Conservation (phyloP, 495 filamentous ascomycete genomes). For the Tuber magnatum region DNA sequence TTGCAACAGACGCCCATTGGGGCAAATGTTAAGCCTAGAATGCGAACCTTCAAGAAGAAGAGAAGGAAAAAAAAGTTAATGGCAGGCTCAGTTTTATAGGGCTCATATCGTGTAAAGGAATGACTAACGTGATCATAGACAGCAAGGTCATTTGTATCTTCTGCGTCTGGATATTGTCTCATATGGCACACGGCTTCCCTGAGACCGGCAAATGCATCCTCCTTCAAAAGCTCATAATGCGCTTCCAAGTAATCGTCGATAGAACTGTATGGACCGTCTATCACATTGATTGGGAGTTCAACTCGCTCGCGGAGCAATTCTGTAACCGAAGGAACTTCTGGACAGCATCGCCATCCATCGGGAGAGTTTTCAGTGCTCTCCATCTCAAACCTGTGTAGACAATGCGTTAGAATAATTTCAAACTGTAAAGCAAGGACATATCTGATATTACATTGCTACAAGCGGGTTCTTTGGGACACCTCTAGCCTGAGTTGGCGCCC, state of each 20-base stretch:
- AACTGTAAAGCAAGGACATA: background rate
- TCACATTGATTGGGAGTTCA: constrained; percentile 42
- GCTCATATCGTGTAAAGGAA: constrained; percentile 1
- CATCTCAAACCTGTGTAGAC: constrained; percentile 28
- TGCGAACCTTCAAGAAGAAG: constrained; percentile 51
- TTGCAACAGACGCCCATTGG: constrained; percentile 57
- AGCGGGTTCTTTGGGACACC: constrained; percentile 23
- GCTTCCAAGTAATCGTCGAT: constrained; percentile 51
- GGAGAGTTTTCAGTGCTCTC: constrained; percentile 25
- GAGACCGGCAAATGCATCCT: constrained; percentile 56
- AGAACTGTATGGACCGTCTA: constrained; percentile 41
- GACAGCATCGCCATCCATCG: constrained; percentile 43
- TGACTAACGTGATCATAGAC: constrained; percentile 66
- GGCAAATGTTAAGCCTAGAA: constrained; percentile 58
- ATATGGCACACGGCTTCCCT: constrained; percentile 53
- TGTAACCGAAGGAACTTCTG: constrained; percentile 46
- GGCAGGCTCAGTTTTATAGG: constrained; percentile 9
- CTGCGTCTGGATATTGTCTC: constrained; percentile 45
- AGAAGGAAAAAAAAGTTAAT: background rate
- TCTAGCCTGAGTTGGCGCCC: background rate
- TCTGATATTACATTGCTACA: constrained; percentile 22
- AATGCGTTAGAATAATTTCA: constrained; percentile 10
- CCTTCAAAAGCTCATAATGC: constrained; percentile 61
- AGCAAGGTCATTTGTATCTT: constrained; percentile 53
- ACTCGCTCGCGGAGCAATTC: constrained; percentile 41